Base-by-base conservation (phyloP, 441 rosid species). In the Arabidopsis lyrata region DNA sequence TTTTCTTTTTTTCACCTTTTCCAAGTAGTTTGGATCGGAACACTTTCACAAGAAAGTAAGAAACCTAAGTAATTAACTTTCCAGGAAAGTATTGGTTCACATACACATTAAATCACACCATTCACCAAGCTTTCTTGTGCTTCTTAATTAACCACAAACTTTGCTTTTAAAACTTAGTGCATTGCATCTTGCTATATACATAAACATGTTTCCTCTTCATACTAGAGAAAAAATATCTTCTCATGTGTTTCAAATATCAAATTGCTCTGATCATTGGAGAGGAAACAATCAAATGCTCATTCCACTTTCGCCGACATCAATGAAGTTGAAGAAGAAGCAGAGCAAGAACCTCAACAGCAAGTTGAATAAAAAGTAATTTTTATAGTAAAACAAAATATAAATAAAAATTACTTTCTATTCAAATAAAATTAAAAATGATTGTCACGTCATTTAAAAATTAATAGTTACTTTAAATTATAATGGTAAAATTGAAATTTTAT, bases 1-100 rank as follows among this genome's bases (percentile, higher is more conserved):
- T 18, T 57, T 9, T 13, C 62, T 38, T 71, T 15, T 61, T 71
- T 44, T 44, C 49, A 12, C 54, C 27, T 66, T 59, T 70, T 76
- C 80, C 80, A 64, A 70, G 72, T 64, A 39, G 76, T 57, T 70
- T 3, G 72, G 78, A 76, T 64, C 49, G 14, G 57, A 70, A 49
- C 63, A 64, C 49, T 32, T 72, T 83, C 94, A 85, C 90, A 83
- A 59, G 87, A 86, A 80, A 80, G 84, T 89, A 83, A 59, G 87
- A 86, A 80, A 80, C 62, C 83, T 75, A 70, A 68, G 60, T 47
- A 66, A 60, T 73, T 47, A 66, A 60, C 75, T 84, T 83, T 59
- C 49, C 39, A 5, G 45, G 53, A 82, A 83, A 79, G 83, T 72
- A 72, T 62, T 63, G 87, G 81, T 70, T 48, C 20, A 64, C 49